A percentile compares a stretch with the other conserved stretches of the same genome.
Conservation (phyloP, 1,139 yeast species). For the Taiozyma sp. region DNA sequence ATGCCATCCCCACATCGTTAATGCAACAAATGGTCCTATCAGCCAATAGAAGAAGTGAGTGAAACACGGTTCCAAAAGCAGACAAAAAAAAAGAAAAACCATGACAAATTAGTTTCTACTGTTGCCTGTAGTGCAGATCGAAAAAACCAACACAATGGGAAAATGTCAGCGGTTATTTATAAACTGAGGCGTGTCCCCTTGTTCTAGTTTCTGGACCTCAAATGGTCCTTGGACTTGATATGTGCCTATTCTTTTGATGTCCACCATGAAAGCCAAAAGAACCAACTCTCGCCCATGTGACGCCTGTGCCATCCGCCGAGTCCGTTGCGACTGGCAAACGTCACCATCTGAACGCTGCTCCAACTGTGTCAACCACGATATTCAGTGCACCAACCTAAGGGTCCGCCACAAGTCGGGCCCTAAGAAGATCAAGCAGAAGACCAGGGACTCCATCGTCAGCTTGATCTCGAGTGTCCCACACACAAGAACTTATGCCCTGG, state of each 20-base stretch:
- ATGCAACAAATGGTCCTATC: neutral
- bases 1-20: neutral
- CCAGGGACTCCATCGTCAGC: constrained; percentile 15
- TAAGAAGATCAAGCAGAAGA: constrained; percentile 19
- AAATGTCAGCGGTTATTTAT: neutral
- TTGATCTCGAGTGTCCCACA: constrained; percentile 3
- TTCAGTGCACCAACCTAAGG: constrained; percentile 20
- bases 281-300: constrained; percentile 20
- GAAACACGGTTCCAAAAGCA: neutral
- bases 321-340: constrained; percentile 17
- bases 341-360: constrained; percentile 12
- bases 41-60: neutral
- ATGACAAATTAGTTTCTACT: neutral
- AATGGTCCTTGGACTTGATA: neutral
- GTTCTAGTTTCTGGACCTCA: no score
- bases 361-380: constrained; percentile 18
- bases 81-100: neutral
- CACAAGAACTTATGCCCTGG: constrained; percentile 10
- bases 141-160: neutral
- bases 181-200: neutral
- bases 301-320: constrained; percentile 22
- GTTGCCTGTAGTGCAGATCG: neutral
- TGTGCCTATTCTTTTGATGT: neutral
- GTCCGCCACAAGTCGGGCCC: constrained; percentile 22
- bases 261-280: neutral